Evolutionary conservation across 345 rosid species (phyloP).

Genomic region (Populus davidiana): DNA sequence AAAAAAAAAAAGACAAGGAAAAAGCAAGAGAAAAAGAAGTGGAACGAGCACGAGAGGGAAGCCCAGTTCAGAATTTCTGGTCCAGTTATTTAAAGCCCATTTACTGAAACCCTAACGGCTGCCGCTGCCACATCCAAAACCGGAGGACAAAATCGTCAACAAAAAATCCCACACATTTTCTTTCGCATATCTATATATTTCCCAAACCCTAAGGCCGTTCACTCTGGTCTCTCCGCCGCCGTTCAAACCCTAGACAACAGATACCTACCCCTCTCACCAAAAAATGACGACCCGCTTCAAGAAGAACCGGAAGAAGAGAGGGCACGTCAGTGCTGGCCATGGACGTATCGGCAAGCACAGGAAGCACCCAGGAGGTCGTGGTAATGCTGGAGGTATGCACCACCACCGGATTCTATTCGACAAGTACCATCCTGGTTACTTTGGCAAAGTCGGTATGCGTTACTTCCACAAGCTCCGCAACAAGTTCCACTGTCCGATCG

Average conservation of each 20-base stretch:
- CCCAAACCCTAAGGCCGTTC: not conserved
- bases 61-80: too few relatives aligned
- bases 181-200: not conserved
- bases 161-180: not conserved
- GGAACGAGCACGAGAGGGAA: not conserved
- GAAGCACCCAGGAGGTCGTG: constrained; percentile 29
- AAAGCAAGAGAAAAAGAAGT: not conserved
- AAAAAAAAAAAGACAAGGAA: too few relatives aligned
- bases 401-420: constrained; percentile 35
- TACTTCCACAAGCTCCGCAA: constrained; percentile 29
- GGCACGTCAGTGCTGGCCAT: constrained; percentile 29
- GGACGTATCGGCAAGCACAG: constrained; percentile 30
- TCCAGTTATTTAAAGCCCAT: not conserved
- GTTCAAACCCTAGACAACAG: not conserved
- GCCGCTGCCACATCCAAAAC: not conserved
- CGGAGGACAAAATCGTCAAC: not conserved
- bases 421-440: constrained; percentile 35
- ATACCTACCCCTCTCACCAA: not conserved
- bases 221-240: not conserved
- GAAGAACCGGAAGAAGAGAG: constrained; percentile 33
- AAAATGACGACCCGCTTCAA: constrained; percentile 23
- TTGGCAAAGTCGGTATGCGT: constrained; percentile 32
- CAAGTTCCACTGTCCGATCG: constrained; percentile 27
- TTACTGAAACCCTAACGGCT: not conserved
- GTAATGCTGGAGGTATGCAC: constrained; percentile 33